Evolutionary conservation across 345 rosid genomes (phyloP).

Genomic region (Kernera saxatilis): DNA sequence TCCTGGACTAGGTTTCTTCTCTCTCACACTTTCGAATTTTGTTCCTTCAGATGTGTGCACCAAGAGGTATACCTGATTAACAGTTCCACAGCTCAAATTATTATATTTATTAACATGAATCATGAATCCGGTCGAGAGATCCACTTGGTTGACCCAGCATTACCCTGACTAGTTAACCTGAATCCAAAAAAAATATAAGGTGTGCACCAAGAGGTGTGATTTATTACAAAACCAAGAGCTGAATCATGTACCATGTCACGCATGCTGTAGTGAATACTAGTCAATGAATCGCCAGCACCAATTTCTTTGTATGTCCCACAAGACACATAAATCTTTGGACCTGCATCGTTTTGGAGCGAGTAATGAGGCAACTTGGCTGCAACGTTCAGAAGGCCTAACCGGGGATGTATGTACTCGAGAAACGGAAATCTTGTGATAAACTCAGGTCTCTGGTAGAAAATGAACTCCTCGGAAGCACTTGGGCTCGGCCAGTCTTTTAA

Average conservation of each 20-base stretch:
- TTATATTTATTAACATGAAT: neutral
- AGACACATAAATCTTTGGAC: slow-evolving; percentile 80
- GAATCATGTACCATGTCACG: slow-evolving; percentile 30
- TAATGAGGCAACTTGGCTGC: slow-evolving; percentile 96
- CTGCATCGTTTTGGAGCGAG: slow-evolving; percentile 89
- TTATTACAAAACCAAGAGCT: neutral
- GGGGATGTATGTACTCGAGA: slow-evolving; percentile 89
- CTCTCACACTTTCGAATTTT: neutral
- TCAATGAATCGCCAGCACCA: slow-evolving; percentile 57
- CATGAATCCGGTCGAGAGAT: neutral
- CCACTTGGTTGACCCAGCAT: neutral
- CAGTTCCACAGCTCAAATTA: slow-evolving; percentile 6
- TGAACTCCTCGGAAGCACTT: slow-evolving; percentile 83
- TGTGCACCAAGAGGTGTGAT: neutral
- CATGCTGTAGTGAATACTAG: slow-evolving; percentile 70
- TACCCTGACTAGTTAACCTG: neutral
- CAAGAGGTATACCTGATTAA: slow-evolving; percentile 33
- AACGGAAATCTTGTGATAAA: slow-evolving; percentile 84
- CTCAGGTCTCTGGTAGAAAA: slow-evolving; percentile 82
- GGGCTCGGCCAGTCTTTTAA: slow-evolving; percentile 98
- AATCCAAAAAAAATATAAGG: neutral
- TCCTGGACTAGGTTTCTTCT: neutral
- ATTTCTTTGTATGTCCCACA: slow-evolving; percentile 62
- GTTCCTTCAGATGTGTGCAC: slow-evolving; percentile 31
- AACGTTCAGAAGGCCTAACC: slow-evolving; percentile 88